phyloP scores from a whole-genome alignment of 495 filamentous ascomycete genomes.

The Choiromyces venosus region DNA sequence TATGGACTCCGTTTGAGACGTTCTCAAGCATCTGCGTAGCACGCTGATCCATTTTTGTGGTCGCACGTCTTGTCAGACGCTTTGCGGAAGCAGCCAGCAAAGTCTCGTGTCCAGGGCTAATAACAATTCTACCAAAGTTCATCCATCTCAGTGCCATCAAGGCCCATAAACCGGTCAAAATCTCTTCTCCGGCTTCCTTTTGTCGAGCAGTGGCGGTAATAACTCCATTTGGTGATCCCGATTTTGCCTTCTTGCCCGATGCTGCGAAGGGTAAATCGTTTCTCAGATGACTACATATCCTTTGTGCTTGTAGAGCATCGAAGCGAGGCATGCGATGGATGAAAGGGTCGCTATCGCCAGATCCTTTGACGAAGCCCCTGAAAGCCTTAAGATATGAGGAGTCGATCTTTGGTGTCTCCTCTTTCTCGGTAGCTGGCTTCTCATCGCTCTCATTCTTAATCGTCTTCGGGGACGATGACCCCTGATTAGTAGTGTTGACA shows the following conservation, averaged over 20 bases:
- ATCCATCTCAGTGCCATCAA: slow-evolving; percentile 41
- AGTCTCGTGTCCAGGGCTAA: slow-evolving; percentile 57
- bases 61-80: slow-evolving; percentile 35
- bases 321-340: slow-evolving; percentile 76
- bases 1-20: slow-evolving; percentile 19
- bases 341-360: slow-evolving; percentile 65
- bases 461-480: slow-evolving; percentile 5
- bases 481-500: background rate
- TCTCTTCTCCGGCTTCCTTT: slow-evolving; percentile 38
- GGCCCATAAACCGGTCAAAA: slow-evolving; percentile 40
- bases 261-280: slow-evolving; percentile 33
- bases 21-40: slow-evolving; percentile 38
- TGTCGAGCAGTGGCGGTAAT: slow-evolving; percentile 17
- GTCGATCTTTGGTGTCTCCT: slow-evolving; percentile 49
- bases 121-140: slow-evolving; percentile 62
- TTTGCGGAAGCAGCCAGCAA: slow-evolving; percentile 51
- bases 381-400: slow-evolving; percentile 91
- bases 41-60: slow-evolving; percentile 32
- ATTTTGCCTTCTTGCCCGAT: slow-evolving; percentile 19
- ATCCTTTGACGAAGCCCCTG: slow-evolving; percentile 58
- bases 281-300: slow-evolving; percentile 50
- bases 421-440: slow-evolving; percentile 19
- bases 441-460: background rate
- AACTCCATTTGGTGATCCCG: slow-evolving; percentile 12
- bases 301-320: slow-evolving; percentile 79